Base-by-base conservation (phyloP, 2,329 filamentous ascomycete species). In the Metarhizium album region DNA sequence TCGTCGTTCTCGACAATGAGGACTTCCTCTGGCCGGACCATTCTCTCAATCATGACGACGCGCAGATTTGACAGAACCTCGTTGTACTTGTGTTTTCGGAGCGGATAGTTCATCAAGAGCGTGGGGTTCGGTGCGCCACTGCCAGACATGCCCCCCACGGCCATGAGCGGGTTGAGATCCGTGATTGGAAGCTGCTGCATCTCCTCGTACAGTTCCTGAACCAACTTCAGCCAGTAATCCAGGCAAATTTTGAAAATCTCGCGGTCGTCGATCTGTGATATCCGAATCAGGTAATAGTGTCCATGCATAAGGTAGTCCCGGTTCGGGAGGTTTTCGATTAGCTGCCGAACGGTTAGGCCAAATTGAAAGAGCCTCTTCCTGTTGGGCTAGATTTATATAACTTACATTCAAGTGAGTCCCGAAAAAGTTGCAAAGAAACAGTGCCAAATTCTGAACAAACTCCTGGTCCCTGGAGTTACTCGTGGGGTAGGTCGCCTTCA, bases 241-340 rank as follows among this genome's bases (percentile, higher is more conserved):
- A 98, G 75, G 66, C 88, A 95, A 63, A 98, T 98, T 78, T 98
- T 98, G 81, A 98, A 98, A 57, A 98, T 95, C 68, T 98, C 93
- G 50, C 93, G 85, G 64, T 98, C 94, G 59, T 98, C 93, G 58
- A 98, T 98, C 71, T 98, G 90, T 46, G 90, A 96, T 68, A 98
- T 96, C 55, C 91, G 85, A 63, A 98, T 96, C 14, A 98, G 82
- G 69, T 98, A 98, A 70, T 95, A 97, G 70, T 98, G 93, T 18
- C 89, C 91, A 64, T 98, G 93, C 1, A 89, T 87, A 42, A 98
- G 83, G 68, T 88, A 98, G 62, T 98, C 93, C 58, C 84, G 82
- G 70, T 97, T 97, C 24, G 93, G 91, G 23, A 98, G 79, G 61
- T 93, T 95, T 70, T 98, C 93, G 58, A 98, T 91, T 51, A 97